A percentile compares a stretch with the other conserved stretches of the same genome.
Conservation (phyloP, 306 rosid genomes). For the Crotalaria pallida region DNA sequence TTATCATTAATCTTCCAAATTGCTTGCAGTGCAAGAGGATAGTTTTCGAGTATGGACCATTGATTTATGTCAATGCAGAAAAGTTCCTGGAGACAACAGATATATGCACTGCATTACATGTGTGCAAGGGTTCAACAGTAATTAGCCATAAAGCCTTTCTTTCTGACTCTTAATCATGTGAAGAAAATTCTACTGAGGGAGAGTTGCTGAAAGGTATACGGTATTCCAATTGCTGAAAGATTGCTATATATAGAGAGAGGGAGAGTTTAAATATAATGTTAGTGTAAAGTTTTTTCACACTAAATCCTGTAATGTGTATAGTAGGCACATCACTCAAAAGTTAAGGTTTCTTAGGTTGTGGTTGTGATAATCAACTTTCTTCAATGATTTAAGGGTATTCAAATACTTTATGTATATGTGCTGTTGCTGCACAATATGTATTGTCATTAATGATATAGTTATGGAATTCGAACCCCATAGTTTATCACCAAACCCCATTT, state of each 20-base stretch:
- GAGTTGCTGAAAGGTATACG: too few species aligned
- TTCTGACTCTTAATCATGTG: slow-evolving; percentile 28
- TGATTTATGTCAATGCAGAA: slow-evolving; percentile 58
- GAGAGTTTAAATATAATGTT: neutral
- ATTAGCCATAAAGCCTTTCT: slow-evolving; percentile 20
- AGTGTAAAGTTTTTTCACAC: neutral
- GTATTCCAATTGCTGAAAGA: neutral
- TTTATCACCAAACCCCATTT: too few species aligned
- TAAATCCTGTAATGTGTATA: neutral
- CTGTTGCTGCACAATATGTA: neutral
- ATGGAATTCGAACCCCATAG: too few species aligned
- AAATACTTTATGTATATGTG: neutral
- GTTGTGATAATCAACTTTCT: neutral
- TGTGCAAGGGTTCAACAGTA: slow-evolving; percentile 38
- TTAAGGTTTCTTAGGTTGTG: neutral
- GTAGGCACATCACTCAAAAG: neutral
- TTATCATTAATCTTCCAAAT: neutral
- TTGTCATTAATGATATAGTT: neutral
- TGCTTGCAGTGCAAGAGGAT: slow-evolving; percentile 77
- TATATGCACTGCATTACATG: slow-evolving; percentile 63
- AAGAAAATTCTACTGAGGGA: neutral
- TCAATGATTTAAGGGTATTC: neutral
- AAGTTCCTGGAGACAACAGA: slow-evolving; percentile 65
- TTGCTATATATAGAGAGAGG: neutral
- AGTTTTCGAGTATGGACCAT: slow-evolving; percentile 71